Conservation (phyloP, 2,329 filamentous ascomycete genomes). For the Microsporum canis region DNA sequence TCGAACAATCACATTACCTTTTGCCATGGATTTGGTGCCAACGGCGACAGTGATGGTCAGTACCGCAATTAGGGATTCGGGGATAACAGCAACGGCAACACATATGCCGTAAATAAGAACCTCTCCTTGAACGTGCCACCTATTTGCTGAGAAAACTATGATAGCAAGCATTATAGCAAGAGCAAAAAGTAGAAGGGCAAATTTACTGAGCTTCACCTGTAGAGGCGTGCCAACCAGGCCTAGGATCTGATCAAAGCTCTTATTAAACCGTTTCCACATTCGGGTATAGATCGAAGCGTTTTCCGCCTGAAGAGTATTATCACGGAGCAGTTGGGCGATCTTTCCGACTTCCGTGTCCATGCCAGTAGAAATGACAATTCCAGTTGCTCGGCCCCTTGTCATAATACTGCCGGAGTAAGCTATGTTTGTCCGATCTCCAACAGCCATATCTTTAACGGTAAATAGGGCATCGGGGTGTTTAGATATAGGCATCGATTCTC, state of each 20-base stretch:
- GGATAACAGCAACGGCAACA: conserved; percentile 44
- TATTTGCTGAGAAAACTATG: conserved; percentile 53
- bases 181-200: conserved; percentile 51
- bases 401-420: conserved; percentile 51
- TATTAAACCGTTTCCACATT: conserved; percentile 35
- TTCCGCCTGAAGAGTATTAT: conserved; percentile 36
- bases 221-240: conserved; percentile 51
- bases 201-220: conserved; percentile 52
- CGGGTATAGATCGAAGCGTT: conserved; percentile 34
- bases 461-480: conserved; percentile 41
- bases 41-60: conserved; percentile 53
- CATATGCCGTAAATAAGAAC: conserved; percentile 50
- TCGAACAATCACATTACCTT: conserved; percentile 42
- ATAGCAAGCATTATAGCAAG: conserved; percentile 52
- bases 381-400: conserved; percentile 49
- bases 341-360: conserved; percentile 52
- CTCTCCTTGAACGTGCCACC: conserved; percentile 39
- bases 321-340: conserved; percentile 49
- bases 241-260: conserved; percentile 26
- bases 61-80: conserved; percentile 48
- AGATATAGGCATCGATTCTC: conserved; percentile 49
- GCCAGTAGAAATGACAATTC: conserved; percentile 51
- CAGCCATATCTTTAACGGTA: conserved; percentile 34
- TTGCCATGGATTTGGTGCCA: conserved; percentile 43
- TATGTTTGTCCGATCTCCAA: conserved; percentile 52